Evolutionary conservation across 2,329 filamentous ascomycete genomes (phyloP).

Genomic region (Fusarium oligoseptatum): DNA sequence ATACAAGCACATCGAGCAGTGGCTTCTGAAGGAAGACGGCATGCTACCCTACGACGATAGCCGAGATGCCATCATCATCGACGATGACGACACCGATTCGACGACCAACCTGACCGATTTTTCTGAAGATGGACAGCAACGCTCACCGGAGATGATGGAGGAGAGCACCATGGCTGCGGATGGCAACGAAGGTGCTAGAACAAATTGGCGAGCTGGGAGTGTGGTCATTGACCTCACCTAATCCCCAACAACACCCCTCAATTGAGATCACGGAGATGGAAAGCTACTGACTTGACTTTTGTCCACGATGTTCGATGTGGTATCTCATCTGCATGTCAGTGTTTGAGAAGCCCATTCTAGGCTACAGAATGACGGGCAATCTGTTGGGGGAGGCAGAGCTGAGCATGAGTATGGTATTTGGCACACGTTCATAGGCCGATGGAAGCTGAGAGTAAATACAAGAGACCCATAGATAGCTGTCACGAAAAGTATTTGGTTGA

Average conservation of each 20-base stretch:
- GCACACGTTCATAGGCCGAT: background rate
- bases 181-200: background rate
- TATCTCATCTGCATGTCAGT: background rate
- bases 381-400: slow-evolving; percentile 8
- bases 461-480: slow-evolving; percentile 12
- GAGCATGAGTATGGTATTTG: slow-evolving; percentile 10
- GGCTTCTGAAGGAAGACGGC: slow-evolving; percentile 60
- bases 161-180: slow-evolving; percentile 15
- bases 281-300: background rate
- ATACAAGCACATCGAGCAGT: slow-evolving; percentile 62
- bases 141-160: slow-evolving; percentile 47
- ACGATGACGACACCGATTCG: slow-evolving; percentile 42
- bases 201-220: slow-evolving; percentile 7
- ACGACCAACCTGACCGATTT: slow-evolving; percentile 9
- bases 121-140: slow-evolving; percentile 5
- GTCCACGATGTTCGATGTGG: slow-evolving; percentile 1
- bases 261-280: background rate
- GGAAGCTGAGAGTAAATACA: background rate
- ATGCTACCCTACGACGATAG: slow-evolving; percentile 40
- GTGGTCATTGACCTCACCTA: slow-evolving; percentile 43
- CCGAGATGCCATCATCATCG: slow-evolving; percentile 43
- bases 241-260: background rate
- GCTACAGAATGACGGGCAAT: background rate
- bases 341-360: slow-evolving; percentile 11
- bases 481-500: slow-evolving; percentile 12